These are phyloP conservation scores for Cryomyces minteri DNA, from an alignment of 495 filamentous ascomycete genomes.

Conservation along the genomic window DNA sequence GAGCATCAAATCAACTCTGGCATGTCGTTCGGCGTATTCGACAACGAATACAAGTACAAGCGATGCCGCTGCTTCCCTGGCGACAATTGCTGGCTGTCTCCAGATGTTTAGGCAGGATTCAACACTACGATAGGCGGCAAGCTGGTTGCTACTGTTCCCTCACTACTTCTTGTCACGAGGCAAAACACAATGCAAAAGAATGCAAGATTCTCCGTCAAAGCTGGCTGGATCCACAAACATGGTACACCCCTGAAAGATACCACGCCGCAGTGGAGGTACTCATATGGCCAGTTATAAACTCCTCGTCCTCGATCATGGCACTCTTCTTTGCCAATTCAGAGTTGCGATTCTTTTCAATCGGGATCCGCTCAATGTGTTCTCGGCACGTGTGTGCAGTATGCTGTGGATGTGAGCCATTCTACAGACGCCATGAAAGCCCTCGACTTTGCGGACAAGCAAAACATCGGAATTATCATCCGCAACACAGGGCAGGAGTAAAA, in stretches of 20 bases:
- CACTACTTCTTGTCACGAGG: constrained; percentile 6
- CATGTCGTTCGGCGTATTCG: constrained; percentile 26
- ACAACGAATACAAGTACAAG: constrained; percentile 27
- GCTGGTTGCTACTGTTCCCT: constrained; percentile 9
- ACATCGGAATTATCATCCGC: constrained; percentile 43
- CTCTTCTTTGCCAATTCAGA: constrained; percentile 11
- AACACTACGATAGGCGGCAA: constrained; percentile 9
- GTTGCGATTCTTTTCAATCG: constrained; percentile 6
- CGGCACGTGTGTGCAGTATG: constrained; percentile 8
- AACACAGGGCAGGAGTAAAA: constrained; percentile 40
- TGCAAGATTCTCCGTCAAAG: constrained; percentile 4
- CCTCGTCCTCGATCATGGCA: constrained; percentile 10
- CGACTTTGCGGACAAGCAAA: constrained; percentile 30
- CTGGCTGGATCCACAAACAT: constrained; percentile 6
- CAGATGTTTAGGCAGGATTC: constrained; percentile 4
- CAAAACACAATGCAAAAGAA: background rate
- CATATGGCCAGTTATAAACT: constrained; percentile 4
- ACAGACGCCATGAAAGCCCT: constrained; percentile 27
- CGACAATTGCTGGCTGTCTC: constrained; percentile 7
- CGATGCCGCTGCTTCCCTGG: constrained; percentile 11
- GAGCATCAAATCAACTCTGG: constrained; percentile 21
- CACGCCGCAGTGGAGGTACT: background rate
- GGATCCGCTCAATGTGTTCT: constrained; percentile 3
- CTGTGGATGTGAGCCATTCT: constrained; percentile 5
- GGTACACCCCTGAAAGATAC: background rate